phyloP scores from a whole-genome alignment of 2,329 filamentous ascomycete genomes.

The Teratosphaeria viscida region DNA sequence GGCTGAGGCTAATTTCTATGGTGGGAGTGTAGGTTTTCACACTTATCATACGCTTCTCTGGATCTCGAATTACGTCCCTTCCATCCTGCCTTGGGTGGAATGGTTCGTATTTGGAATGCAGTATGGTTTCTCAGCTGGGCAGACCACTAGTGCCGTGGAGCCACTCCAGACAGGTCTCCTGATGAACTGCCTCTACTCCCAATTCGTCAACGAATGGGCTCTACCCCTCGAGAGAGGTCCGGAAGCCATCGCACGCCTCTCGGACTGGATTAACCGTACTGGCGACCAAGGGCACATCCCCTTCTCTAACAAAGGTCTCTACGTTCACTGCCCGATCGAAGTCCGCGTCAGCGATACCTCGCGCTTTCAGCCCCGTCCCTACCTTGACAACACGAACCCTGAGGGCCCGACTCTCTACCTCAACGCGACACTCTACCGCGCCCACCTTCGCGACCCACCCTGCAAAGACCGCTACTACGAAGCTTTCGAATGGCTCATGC shows the following conservation, averaged over 20 bases:
- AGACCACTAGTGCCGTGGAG: slow-evolving; percentile 63
- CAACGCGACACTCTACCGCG: slow-evolving; percentile 81
- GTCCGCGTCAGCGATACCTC: slow-evolving; percentile 73
- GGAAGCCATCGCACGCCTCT: slow-evolving; percentile 72
- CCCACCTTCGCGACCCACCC: slow-evolving; percentile 67
- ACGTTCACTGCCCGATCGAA: slow-evolving; percentile 83
- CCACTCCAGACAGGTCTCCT: slow-evolving; percentile 69
- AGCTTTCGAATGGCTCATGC: slow-evolving; percentile 86
- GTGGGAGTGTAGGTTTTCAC: slow-evolving; percentile 70
- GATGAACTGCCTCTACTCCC: slow-evolving; percentile 97
- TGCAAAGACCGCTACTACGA: slow-evolving; percentile 71
- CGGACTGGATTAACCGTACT: slow-evolving; percentile 75
- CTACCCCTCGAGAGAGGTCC: slow-evolving; percentile 77
- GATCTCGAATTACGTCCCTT: slow-evolving; percentile 64
- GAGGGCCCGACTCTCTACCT: slow-evolving; percentile 72
- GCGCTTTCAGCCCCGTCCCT: slow-evolving; percentile 44
- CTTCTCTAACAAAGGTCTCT: slow-evolving; percentile 67
- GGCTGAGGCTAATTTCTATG: slow-evolving; percentile 66
- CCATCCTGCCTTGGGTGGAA: slow-evolving; percentile 76
- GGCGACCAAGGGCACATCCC: slow-evolving; percentile 58
- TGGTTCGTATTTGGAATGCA: slow-evolving; percentile 98
- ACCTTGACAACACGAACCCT: slow-evolving; percentile 60
- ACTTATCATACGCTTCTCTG: slow-evolving; percentile 88
- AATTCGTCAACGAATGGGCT: slow-evolving; percentile 98
- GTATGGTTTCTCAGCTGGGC: slow-evolving; percentile 73